A percentile compares a stretch with the other conserved stretches of the same genome.
These are phyloP conservation scores for Metahyphopichia silvanorum DNA, from an alignment of 805 yeast genomes.

Conservation along the genomic window DNA sequence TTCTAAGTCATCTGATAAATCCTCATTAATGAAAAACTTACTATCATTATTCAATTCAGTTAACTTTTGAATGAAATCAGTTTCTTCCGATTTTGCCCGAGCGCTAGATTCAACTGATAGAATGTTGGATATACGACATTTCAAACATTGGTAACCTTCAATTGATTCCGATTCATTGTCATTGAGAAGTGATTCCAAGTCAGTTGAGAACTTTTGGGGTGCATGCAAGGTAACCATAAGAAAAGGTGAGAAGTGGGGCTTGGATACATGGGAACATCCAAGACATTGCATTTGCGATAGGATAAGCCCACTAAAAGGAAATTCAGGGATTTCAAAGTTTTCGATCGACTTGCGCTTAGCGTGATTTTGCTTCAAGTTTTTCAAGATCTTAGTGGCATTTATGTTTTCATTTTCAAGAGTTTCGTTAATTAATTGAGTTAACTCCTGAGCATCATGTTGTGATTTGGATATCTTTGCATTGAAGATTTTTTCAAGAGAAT, in stretches of 20 bases:
- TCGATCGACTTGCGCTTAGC: constrained; percentile 6
- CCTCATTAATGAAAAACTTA: constrained; percentile 57
- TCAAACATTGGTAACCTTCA: constrained; percentile 76
- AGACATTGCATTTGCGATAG: constrained; percentile 70
- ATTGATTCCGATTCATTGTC: constrained; percentile 63
- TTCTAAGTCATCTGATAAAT: constrained; percentile 51
- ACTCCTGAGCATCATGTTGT: constrained; percentile 94
- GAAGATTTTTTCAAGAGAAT: constrained; percentile 67
- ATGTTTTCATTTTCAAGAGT: constrained; percentile 67
- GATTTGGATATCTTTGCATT: constrained; percentile 66
- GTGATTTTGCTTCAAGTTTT: constrained; percentile 9
- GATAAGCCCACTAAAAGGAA: constrained; percentile 71
- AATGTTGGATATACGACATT: constrained; percentile 51
- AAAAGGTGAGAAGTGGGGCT: constrained; percentile 57
- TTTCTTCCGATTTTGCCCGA: constrained; percentile 18
- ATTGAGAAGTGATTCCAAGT: constrained; percentile 52
- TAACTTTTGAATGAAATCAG: constrained; percentile 28
- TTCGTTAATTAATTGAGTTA: constrained; percentile 77
- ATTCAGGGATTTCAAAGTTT: constrained; percentile 45
- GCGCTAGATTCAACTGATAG: constrained; percentile 23
- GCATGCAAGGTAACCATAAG: constrained; percentile 71
- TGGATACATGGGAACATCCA: constrained; percentile 60
- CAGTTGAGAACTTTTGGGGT: constrained; percentile 52
- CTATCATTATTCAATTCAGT: constrained; percentile 32
- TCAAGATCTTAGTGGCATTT: constrained; percentile 33